phyloP scores from a whole-genome alignment of 2,329 filamentous ascomycete species.

The Leptographium wingfieldii region DNA sequence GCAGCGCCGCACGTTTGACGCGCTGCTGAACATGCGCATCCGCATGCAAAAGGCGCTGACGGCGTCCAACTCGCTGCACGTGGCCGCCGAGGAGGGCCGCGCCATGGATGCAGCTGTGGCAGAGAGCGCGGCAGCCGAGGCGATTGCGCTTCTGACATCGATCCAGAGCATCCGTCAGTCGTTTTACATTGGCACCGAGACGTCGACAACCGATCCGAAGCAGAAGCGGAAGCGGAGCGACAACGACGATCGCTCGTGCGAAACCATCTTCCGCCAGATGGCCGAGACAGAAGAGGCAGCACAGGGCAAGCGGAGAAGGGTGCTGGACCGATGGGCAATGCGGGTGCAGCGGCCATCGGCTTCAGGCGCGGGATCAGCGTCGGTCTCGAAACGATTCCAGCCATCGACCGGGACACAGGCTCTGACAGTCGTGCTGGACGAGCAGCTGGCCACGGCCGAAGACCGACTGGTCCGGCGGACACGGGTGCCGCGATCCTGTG shows the following conservation, averaged over 20 bases:
- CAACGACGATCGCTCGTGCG: slow-evolving; percentile 26
- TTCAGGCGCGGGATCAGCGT: slow-evolving; percentile 22
- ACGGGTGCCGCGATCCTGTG: slow-evolving; percentile 61
- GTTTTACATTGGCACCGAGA: slow-evolving; percentile 34
- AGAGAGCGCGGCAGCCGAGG: slow-evolving; percentile 32
- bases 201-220: slow-evolving; percentile 25
- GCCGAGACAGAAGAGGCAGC: slow-evolving; percentile 49
- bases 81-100: slow-evolving; percentile 19
- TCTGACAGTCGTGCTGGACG: slow-evolving; percentile 54
- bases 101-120: slow-evolving; percentile 38
- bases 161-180: slow-evolving; percentile 57
- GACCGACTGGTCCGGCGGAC: slow-evolving; percentile 59
- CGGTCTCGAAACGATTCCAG: slow-evolving; percentile 41
- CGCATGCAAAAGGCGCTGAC: slow-evolving; percentile 85
- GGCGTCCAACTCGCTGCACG: slow-evolving; percentile 60
- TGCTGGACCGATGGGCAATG: slow-evolving; percentile 81
- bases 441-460: slow-evolving; percentile 45
- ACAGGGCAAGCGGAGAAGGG: slow-evolving; percentile 50
- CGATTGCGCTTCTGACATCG: slow-evolving; percentile 55
- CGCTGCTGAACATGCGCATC: slow-evolving; percentile 79
- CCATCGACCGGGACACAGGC: slow-evolving; percentile 38
- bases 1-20: slow-evolving; percentile 77
- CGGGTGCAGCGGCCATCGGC: slow-evolving; percentile 52
- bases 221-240: slow-evolving; percentile 12
- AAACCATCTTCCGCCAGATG: slow-evolving; percentile 63